Percentiles rank a stretch among this genome's conserved stretches.
phyloP scores from a whole-genome alignment of 345 rosid species.

The Eucalyptus sp. region DNA sequence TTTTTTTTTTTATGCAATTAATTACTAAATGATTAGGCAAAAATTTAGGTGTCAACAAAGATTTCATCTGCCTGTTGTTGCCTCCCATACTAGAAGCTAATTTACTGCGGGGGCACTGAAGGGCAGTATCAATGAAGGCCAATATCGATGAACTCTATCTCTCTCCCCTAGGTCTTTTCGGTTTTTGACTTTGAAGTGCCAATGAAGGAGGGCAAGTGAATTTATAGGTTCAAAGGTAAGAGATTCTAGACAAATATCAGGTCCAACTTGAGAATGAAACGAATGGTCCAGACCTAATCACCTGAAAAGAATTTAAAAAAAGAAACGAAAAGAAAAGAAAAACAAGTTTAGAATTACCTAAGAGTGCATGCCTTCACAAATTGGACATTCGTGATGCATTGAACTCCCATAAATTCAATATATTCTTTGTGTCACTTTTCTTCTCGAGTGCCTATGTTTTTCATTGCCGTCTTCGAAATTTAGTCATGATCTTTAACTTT shows the following conservation, averaged over 20 bases:
- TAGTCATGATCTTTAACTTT: neutral
- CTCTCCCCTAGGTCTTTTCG: neutral
- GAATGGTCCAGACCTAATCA: neutral
- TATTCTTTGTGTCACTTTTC: neutral
- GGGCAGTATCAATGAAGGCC: neutral
- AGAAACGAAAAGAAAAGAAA: neutral
- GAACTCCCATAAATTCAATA: neutral
- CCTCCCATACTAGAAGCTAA: constrained; percentile 9
- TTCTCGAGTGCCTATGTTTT: neutral
- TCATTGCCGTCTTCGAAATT: neutral
- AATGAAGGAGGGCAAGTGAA: neutral
- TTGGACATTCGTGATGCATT: neutral
- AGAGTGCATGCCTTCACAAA: neutral
- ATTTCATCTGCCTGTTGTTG: constrained; percentile 10
- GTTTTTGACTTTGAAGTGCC: neutral
- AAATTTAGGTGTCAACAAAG: too few species aligned
- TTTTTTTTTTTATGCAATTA: too few species aligned
- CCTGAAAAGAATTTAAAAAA: neutral
- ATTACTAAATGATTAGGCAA: too few species aligned
- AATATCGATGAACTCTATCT: neutral
- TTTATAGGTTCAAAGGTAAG: neutral
- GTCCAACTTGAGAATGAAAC: neutral
- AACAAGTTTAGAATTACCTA: neutral
- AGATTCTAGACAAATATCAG: neutral
- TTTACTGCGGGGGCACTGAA: neutral